Evolutionary conservation across 176 grass and related monocot species (phyloP), one percentile per base, ranked within the genome.

Genomic region (Elaeis guineensis): DNA sequence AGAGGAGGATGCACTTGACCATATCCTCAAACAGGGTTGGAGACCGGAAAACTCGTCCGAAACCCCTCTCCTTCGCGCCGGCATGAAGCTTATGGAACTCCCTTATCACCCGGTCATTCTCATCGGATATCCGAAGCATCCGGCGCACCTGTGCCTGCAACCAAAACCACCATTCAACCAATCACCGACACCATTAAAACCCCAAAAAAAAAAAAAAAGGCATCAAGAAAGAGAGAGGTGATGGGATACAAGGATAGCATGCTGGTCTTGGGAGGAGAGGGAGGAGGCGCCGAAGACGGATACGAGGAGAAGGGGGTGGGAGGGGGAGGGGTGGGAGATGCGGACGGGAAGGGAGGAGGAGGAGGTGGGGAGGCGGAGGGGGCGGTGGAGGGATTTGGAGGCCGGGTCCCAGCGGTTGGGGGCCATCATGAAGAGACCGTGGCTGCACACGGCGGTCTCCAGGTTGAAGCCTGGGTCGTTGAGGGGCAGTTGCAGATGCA

Each of bases 401-500:
- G 71, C 32, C 0, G 85, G 79, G 66, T 89, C 79, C 90, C 85
- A 95, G 50, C 73, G 62, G 61, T 95, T 95, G 70, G 90, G 90
- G 15, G 82, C 73, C 90, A 89, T 95, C 90, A 89, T 95, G 82
- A 95, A 95, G 48, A 89, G 77, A 4, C 90, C 85, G 65, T 89
- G 85, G 79, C 85, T 95, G 85, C 90, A 95, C 58, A 95, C 85
- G 15, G 79, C 76, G 55, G 62, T 81, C 75, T 73, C 79, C 73
- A 95, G 73, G 23, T 95, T 72, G 79, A 95, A 95, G 49, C 39
- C 17, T 4, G 53, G 51, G 21, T 26, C 57, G 3, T 19, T 20
- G 16, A 65, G 58, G 32, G 59, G 69, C 19, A 76, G 77, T 54
- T 63, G 44, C 57, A 86, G 66, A 48, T 64, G 64, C 28, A 80